phyloP scores from a whole-genome alignment of 345 rosid genomes.

The Brassica rapa region DNA sequence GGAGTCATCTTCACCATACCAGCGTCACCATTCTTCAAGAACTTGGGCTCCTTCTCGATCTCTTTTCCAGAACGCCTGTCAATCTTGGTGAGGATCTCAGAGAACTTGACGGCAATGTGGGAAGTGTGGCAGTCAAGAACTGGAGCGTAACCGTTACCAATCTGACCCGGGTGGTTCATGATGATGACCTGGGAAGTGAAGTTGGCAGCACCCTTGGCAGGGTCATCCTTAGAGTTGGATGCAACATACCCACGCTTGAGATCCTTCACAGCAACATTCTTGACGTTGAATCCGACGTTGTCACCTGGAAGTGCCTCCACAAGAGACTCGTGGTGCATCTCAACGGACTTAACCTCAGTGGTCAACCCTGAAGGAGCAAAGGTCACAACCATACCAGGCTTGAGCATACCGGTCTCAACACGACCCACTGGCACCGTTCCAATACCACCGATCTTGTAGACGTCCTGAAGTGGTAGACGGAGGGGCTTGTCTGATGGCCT shows the following conservation, averaged over 20 bases:
- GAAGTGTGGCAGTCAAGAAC: neutral
- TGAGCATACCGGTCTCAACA: neutral
- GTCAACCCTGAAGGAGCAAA: neutral
- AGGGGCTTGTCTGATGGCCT: neutral
- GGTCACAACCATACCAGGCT: neutral
- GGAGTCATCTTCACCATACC: slow-evolving; percentile 62
- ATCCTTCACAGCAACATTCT: neutral
- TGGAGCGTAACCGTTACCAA: neutral
- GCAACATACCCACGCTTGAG: neutral
- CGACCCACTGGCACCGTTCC: neutral
- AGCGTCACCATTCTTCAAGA: slow-evolving; percentile 54
- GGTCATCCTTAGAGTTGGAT: neutral
- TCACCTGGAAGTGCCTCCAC: neutral
- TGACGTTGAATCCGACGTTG: neutral
- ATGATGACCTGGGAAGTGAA: neutral
- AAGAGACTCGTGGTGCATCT: neutral
- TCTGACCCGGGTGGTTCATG: neutral
- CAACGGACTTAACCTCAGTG: neutral
- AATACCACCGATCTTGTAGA: neutral
- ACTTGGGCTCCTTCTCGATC: neutral
- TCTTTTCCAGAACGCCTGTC: neutral
- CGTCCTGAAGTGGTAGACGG: neutral
- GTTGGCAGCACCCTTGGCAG: neutral
- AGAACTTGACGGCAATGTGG: neutral
- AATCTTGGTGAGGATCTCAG: neutral